Percentiles rank a stretch among this genome's conserved stretches.
These are phyloP conservation scores for Parachaetomium inaequale DNA, from an alignment of 495 filamentous ascomycete genomes.

Conservation along the genomic window DNA sequence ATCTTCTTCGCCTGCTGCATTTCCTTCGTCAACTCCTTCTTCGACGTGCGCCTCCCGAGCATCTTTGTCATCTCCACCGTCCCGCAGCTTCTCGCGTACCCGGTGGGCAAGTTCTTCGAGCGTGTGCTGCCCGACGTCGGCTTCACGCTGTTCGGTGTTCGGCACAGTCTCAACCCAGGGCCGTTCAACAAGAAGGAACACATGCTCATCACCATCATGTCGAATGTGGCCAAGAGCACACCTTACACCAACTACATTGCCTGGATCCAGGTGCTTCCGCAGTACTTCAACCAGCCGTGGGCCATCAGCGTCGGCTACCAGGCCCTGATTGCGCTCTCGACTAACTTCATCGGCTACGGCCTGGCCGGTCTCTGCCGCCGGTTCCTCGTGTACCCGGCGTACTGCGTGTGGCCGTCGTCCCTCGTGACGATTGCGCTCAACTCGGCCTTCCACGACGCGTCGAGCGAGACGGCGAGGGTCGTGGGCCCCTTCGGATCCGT, in stretches of 20 bases:
- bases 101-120: constrained; percentile 36
- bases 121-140: constrained; percentile 36
- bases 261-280: constrained; percentile 44
- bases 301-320: constrained; percentile 40
- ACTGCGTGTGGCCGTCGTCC: constrained; percentile 44
- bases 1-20: constrained; percentile 37
- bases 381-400: constrained; percentile 53
- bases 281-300: constrained; percentile 42
- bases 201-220: constrained; percentile 50
- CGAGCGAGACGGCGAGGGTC: constrained; percentile 25
- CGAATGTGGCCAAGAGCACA: constrained; percentile 34
- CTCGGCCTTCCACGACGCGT: constrained; percentile 41
- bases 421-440: constrained; percentile 46
- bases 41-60: constrained; percentile 39
- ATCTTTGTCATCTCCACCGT: constrained; percentile 36
- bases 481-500: constrained; percentile 35
- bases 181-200: constrained; percentile 53
- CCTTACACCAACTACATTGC: constrained; percentile 45
- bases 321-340: constrained; percentile 42
- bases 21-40: constrained; percentile 44
- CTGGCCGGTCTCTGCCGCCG: constrained; percentile 52
- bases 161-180: constrained; percentile 45
- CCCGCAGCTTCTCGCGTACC: constrained; percentile 42
- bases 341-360: constrained; percentile 52
- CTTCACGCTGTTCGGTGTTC: constrained; percentile 38